These are phyloP conservation scores for Litsea cubeba DNA, from an alignment of 164 flowering plant species.

Conservation along the genomic window DNA sequence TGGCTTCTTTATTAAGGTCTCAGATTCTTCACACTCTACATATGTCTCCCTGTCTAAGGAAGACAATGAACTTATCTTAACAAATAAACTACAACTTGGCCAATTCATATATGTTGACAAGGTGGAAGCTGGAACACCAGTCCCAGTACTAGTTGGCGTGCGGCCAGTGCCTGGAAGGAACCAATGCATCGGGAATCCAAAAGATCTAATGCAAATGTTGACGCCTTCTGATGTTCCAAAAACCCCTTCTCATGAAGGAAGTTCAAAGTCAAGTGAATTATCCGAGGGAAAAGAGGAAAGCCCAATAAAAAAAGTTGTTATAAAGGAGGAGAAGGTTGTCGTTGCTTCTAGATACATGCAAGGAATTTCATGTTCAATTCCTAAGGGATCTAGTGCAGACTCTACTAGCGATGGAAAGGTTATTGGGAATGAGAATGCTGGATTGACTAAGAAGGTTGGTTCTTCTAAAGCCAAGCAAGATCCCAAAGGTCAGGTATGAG, in stretches of 20 bases:
- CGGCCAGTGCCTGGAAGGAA: slow-evolving; percentile 80
- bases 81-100: slow-evolving; percentile 79
- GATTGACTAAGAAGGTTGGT: slow-evolving; percentile 29
- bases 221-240: slow-evolving; percentile 46
- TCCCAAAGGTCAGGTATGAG: slow-evolving; percentile 61
- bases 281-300: slow-evolving; percentile 30
- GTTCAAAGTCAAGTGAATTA: slow-evolving; percentile 23
- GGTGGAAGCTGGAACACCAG: slow-evolving; percentile 67
- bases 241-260: slow-evolving; percentile 25
- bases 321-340: slow-evolving; percentile 73
- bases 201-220: slow-evolving; percentile 85
- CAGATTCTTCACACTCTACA: slow-evolving; percentile 92
- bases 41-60: slow-evolving; percentile 71
- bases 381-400: slow-evolving; percentile 28
- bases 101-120: slow-evolving; percentile 86
- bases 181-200: slow-evolving; percentile 79
- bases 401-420: slow-evolving; percentile 19
- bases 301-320: slow-evolving; percentile 49
- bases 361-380: slow-evolving; percentile 35
- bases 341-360: slow-evolving; percentile 94
- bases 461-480: slow-evolving; percentile 41
- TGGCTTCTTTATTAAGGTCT: slow-evolving; percentile 92
- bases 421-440: slow-evolving; percentile 37
- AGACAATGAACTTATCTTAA: slow-evolving; percentile 83
- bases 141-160: slow-evolving; percentile 73